A percentile compares a stretch with the other conserved stretches of the same genome.
Conservation (phyloP, 2,329 filamentous ascomycete species). For the Hymenoscyphus occultus region DNA sequence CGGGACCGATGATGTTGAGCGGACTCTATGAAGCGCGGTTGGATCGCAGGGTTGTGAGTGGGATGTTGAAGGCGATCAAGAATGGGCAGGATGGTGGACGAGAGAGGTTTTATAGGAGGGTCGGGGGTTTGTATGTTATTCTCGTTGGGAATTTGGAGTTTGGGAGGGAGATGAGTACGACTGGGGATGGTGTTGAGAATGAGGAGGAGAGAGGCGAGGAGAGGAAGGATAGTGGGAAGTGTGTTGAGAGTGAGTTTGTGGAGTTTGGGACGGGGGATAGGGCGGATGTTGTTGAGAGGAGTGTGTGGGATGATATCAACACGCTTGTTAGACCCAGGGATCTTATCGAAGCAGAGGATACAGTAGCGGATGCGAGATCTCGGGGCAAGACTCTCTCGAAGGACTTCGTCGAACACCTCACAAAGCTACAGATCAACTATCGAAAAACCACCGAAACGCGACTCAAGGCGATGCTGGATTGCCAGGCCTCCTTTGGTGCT, state of each 20-base stretch:
- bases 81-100: background rate
- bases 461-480: slow-evolving; percentile 13
- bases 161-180: background rate
- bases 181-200: background rate
- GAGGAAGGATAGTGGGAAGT: background rate
- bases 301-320: slow-evolving; percentile 7
- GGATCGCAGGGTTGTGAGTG: slow-evolving; percentile 14
- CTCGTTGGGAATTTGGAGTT: slow-evolving; percentile 19
- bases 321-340: background rate
- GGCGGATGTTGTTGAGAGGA: background rate
- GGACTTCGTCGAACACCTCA: background rate
- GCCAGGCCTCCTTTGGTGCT: slow-evolving; percentile 18
- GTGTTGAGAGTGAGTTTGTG: background rate
- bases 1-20: slow-evolving; percentile 21
- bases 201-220: background rate
- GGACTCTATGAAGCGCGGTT: slow-evolving; percentile 20
- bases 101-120: slow-evolving; percentile 10
- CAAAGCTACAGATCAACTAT: background rate
- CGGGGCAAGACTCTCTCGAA: background rate
- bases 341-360: background rate
- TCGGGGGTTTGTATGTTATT: slow-evolving; percentile 15
- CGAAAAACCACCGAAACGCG: slow-evolving; percentile 4
- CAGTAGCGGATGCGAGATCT: background rate
- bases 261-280: background rate
- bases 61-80: background rate